Base-by-base conservation (phyloP, 2,329 filamentous ascomycete species). In the Lasiodiplodia theobromae region DNA sequence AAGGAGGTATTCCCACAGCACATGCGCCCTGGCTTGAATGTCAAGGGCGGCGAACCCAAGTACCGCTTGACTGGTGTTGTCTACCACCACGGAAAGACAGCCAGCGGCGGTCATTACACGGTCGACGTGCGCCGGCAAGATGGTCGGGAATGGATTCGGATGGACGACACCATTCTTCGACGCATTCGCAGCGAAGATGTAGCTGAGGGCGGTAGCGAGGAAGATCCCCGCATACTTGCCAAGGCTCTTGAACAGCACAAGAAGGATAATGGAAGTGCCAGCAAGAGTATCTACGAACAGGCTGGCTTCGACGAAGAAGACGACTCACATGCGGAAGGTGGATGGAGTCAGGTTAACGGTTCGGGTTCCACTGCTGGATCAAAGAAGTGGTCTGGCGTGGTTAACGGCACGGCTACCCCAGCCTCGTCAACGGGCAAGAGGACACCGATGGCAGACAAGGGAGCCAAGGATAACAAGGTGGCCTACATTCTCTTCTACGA, bases 401-500 rank as follows among this genome's bases (percentile, higher is more conserved):
- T 84, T 69, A 96, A 94, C 74, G 91, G 90, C 49, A 84, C 83
- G 28, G 81, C 83, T 52, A 89, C 85, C 8, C 84, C 85, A 54
- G 31, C 60, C 14, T 81, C 80, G 57, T 83, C 83, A 25, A 81
- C 84, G 38, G 81, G 82, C 71, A 80, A 82, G 84, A 75, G 82
- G 83, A 80, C 81, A 84, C 82, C 86, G 88, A 83, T 79, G 63
- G 71, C 73, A 72, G 87, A 82, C 72, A 87, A 81, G 71, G 86
- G 85, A 21, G 80, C 92, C 77, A 93, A 93, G 80, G 95, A 98
- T 79, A 97, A 95, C 85, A 97, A 97, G 85, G 95, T 97, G 69
- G 96, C 96, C 4, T 99, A 99, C 81, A 88, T 99, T 72, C 83
- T 99, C 76, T 97, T 99, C 82, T 99, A 99, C 80, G 91, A 97